Conservation (phyloP, 306 rosid genomes). For the Rubus idaeus region DNA sequence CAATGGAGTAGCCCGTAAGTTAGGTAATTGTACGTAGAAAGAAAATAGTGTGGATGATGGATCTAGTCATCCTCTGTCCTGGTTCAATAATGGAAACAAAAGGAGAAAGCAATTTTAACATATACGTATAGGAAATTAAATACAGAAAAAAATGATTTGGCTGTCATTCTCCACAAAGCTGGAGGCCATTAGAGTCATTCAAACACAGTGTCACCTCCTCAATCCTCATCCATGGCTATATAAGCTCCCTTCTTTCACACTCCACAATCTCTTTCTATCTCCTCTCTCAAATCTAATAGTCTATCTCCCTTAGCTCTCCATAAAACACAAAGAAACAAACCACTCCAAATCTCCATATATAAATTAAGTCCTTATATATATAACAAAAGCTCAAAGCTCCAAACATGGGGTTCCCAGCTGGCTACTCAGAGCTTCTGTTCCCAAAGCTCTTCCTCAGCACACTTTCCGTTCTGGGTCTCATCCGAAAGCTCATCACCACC, state of each 20-base stretch:
- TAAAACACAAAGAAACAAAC: neutral
- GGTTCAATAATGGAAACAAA: neutral
- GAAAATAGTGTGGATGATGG: neutral
- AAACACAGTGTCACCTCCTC: neutral
- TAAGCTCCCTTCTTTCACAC: neutral
- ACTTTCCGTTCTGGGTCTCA: conserved; percentile 50
- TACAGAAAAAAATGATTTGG: no score
- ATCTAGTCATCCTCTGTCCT: neutral
- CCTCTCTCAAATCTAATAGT: no score
- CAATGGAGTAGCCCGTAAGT: neutral
- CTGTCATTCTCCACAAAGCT: conserved; percentile 2
- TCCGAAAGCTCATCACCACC: conserved; percentile 46
- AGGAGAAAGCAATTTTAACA: neutral
- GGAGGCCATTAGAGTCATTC: conserved; percentile 17
- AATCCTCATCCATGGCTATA: conserved; percentile 14
- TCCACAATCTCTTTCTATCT: neutral
- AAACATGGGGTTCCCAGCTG: conserved; percentile 77
- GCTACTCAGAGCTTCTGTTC: conserved; percentile 55
- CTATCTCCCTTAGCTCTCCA: neutral
- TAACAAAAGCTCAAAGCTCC: neutral
- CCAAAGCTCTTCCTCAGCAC: conserved; percentile 63
- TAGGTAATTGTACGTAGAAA: neutral
- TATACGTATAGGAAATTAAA: neutral
- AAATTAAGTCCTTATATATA: no score
- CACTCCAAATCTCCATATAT: neutral